phyloP scores from a whole-genome alignment of 192 early-diverging fungal genomes.

The Coemansia sp. region DNA sequence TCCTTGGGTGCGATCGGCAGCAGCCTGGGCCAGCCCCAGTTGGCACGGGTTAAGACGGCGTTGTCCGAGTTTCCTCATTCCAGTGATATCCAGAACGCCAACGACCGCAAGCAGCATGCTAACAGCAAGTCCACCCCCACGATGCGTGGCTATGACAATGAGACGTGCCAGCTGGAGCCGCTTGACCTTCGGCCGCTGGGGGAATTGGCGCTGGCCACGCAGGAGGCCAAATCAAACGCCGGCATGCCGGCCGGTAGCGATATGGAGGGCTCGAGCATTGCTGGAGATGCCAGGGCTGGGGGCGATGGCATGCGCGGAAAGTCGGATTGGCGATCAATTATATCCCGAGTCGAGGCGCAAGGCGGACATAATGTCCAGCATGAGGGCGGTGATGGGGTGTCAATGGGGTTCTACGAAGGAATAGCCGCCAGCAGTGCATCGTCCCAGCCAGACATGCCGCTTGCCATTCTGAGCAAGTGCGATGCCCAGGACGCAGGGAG shows the following conservation, averaged over 20 bases:
- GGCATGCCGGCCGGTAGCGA: neutral
- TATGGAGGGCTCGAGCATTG: neutral
- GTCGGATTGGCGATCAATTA: constrained; percentile 15
- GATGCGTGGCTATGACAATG: constrained; percentile 7
- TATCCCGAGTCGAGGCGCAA: constrained; percentile 4
- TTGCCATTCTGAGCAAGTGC: constrained; percentile 33
- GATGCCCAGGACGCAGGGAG: constrained; percentile 9
- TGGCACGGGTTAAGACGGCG: neutral
- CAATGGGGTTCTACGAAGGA: neutral
- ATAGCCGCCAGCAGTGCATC: constrained; percentile 35
- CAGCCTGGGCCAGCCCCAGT: neutral
- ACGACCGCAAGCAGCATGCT: neutral
- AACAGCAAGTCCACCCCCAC: constrained; percentile 31
- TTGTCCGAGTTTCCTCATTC: neutral
- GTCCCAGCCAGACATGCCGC: constrained; percentile 35
- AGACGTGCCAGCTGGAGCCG: neutral
- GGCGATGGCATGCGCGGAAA: constrained; percentile 10
- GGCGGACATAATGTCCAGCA: neutral
- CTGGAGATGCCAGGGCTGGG: neutral
- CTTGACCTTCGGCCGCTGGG: neutral
- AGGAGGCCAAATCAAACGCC: neutral
- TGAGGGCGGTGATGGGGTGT: neutral
- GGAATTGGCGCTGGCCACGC: neutral
- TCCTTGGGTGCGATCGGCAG: neutral
- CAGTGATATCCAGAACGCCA: neutral